Evolutionary conservation across 140 eudicot genomes (phyloP).

Genomic region (Ambrosia hybrid): DNA sequence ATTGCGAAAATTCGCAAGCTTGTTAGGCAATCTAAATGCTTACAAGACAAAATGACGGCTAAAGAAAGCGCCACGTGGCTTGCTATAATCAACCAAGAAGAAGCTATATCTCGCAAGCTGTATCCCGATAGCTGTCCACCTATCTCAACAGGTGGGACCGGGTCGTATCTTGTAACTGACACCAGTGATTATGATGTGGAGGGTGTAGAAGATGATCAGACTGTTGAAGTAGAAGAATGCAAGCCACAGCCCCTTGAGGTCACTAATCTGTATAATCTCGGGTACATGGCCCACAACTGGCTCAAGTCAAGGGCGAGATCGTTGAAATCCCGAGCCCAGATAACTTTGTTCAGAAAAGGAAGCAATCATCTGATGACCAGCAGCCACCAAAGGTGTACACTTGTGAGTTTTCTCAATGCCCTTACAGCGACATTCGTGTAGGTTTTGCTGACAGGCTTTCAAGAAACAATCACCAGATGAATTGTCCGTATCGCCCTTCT

Average conservation of each 20-base stretch:
- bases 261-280: slow-evolving; percentile 37
- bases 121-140: slow-evolving; percentile 57
- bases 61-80: slow-evolving; percentile 74
- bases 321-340: slow-evolving; percentile 33
- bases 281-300: slow-evolving; percentile 43
- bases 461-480: slow-evolving; percentile 60
- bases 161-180: slow-evolving; percentile 48
- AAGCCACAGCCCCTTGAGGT: slow-evolving; percentile 48
- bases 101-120: slow-evolving; percentile 40
- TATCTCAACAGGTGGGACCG: slow-evolving; percentile 29
- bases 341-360: slow-evolving; percentile 50
- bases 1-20: slow-evolving; percentile 63
- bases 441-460: slow-evolving; percentile 54
- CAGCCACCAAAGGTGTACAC: slow-evolving; percentile 50
- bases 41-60: slow-evolving; percentile 72
- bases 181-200: slow-evolving; percentile 72
- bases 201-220: slow-evolving; percentile 54
- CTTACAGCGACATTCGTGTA: slow-evolving; percentile 46
- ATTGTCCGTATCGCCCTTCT: slow-evolving; percentile 43
- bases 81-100: slow-evolving; percentile 62
- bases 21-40: slow-evolving; percentile 64
- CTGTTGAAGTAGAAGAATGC: slow-evolving; percentile 49
- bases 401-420: slow-evolving; percentile 56
- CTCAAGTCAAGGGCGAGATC: slow-evolving; percentile 57
- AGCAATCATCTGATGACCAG: slow-evolving; percentile 43